Percentiles rank a stretch among this genome's conserved stretches.
These are phyloP conservation scores for Pelargonium citronellum DNA, from an alignment of 441 rosid genomes.

Conservation along the genomic window DNA sequence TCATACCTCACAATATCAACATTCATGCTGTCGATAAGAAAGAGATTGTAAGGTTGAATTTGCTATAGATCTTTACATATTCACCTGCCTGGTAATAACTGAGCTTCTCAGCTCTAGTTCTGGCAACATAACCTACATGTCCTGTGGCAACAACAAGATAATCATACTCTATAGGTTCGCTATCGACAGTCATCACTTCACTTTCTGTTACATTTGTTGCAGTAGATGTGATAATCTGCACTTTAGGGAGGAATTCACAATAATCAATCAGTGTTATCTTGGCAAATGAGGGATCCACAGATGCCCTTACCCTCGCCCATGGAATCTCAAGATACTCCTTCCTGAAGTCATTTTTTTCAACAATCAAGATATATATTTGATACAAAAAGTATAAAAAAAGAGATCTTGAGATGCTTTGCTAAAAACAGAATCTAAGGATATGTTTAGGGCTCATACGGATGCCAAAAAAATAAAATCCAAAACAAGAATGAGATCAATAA, in stretches of 20 bases:
- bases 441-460: too few species aligned
- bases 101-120: slow-evolving; percentile 51
- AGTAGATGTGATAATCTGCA: slow-evolving; percentile 48
- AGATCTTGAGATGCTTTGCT: too few species aligned
- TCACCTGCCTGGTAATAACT: slow-evolving; percentile 50
- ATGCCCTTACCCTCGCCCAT: slow-evolving; percentile 66
- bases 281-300: slow-evolving; percentile 72
- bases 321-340: slow-evolving; percentile 82
- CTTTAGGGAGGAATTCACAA: slow-evolving; percentile 49
- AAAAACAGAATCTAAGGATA: too few species aligned
- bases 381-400: too few species aligned
- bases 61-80: not conserved
- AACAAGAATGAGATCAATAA: too few species aligned
- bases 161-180: slow-evolving; percentile 42
- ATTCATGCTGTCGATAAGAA: not conserved
- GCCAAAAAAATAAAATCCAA: too few species aligned
- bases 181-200: slow-evolving; percentile 51
- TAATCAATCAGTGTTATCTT: slow-evolving; percentile 63
- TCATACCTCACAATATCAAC: not conserved
- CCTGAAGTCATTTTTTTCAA: slow-evolving; percentile 31
- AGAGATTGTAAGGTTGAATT: not conserved
- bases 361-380: not conserved
- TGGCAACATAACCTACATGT: slow-evolving; percentile 47
- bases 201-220: slow-evolving; percentile 51
- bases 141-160: slow-evolving; percentile 83